phyloP scores from a whole-genome alignment of 768 basidiomycete species.

The Suillus ampliporus region DNA sequence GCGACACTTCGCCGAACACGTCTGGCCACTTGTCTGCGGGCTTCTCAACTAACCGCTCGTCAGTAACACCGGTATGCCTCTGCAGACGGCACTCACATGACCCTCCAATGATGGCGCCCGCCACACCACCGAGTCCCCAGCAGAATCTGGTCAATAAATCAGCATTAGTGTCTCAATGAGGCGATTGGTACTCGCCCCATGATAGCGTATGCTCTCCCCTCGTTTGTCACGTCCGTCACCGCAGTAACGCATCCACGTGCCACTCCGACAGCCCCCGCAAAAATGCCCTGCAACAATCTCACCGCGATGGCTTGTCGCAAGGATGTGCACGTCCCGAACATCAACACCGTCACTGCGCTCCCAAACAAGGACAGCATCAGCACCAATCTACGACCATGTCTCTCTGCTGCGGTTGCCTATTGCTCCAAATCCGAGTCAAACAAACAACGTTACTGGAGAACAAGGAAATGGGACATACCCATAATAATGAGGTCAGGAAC shows the following conservation, averaged over 20 bases:
- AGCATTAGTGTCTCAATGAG: slow-evolving; percentile 7
- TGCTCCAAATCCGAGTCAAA: slow-evolving; percentile 17
- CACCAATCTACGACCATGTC: slow-evolving; percentile 86
- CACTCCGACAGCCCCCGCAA: slow-evolving; percentile 93
- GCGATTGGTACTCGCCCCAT: slow-evolving; percentile 60
- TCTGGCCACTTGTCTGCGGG: slow-evolving; percentile 89
- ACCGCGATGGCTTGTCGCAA: slow-evolving; percentile 83
- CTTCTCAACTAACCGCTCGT: slow-evolving; percentile 63
- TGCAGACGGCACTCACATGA: slow-evolving; percentile 57
- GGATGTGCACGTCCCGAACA: slow-evolving; percentile 79
- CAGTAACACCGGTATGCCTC: slow-evolving; percentile 13
- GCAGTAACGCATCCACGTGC: slow-evolving; percentile 87
- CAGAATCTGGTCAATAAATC: slow-evolving; percentile 63
- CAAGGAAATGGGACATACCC: slow-evolving; percentile 55
- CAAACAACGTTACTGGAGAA: slow-evolving; percentile 12
- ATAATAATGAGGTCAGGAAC: slow-evolving; percentile 92
- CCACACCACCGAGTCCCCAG: slow-evolving; percentile 97
- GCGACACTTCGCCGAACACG: slow-evolving; percentile 62
- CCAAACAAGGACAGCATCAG: slow-evolving; percentile 86
- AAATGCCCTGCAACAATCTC: slow-evolving; percentile 89
- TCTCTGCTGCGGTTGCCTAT: slow-evolving; percentile 91
- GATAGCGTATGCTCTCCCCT: slow-evolving; percentile 93
- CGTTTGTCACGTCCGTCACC: slow-evolving; percentile 91
- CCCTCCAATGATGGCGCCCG: slow-evolving; percentile 86
- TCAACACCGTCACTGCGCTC: slow-evolving; percentile 75